Conservation (phyloP, 257 asterid genomes). For the Salvia miltiorrhiza region DNA sequence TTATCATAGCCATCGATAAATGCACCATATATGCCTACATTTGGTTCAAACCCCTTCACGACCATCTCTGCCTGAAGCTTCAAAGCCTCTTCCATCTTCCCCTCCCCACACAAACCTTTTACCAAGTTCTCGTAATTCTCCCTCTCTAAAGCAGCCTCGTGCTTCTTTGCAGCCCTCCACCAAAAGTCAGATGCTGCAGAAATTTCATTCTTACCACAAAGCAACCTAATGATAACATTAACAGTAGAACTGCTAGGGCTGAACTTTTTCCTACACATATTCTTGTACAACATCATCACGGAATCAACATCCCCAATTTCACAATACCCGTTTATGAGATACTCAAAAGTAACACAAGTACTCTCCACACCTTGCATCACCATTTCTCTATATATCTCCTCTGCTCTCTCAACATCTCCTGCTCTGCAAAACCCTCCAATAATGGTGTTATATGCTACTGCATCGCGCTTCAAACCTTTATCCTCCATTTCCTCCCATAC, state of each 20-base stretch:
- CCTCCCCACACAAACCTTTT: conserved; percentile 55
- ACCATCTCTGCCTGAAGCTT: conserved; percentile 79
- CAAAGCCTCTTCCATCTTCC: conserved; percentile 64
- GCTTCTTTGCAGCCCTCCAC: conserved; percentile 37
- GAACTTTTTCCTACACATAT: conserved; percentile 57
- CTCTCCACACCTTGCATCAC: conserved; percentile 49
- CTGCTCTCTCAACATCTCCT: conserved; percentile 64
- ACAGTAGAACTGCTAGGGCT: conserved; percentile 46
- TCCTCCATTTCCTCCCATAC: conserved; percentile 58
- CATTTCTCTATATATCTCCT: conserved; percentile 69
- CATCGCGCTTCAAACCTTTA: conserved; percentile 43
- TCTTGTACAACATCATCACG: conserved; percentile 45
- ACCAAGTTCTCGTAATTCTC: conserved; percentile 49
- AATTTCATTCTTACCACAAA: conserved; percentile 41
- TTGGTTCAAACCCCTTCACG: conserved; percentile 59
- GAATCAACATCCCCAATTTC: conserved; percentile 44
- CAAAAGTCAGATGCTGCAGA: conserved; percentile 43
- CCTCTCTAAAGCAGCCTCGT: conserved; percentile 39
- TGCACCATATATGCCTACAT: conserved; percentile 47
- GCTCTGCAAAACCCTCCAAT: conserved; percentile 59
- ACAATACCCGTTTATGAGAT: conserved; percentile 71
- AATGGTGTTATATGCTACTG: conserved; percentile 59
- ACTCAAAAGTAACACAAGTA: conserved; percentile 62
- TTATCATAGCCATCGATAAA: conserved; percentile 57
- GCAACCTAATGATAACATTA: conserved; percentile 43